These are phyloP conservation scores for Fusarium sp. DNA, from an alignment of 2,329 filamentous ascomycete genomes.

Conservation along the genomic window DNA sequence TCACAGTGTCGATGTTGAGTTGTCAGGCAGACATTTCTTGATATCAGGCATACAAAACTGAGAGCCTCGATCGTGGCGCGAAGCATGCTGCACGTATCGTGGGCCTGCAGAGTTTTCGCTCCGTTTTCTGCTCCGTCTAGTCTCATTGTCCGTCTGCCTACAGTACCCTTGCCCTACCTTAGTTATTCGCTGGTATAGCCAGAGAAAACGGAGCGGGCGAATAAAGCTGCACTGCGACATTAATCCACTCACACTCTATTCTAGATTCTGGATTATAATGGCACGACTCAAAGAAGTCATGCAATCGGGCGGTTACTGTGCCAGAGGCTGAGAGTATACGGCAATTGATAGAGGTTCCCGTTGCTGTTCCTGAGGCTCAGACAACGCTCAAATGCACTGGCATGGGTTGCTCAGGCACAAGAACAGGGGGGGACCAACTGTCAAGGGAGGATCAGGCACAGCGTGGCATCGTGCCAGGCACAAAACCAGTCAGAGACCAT, in stretches of 20 bases:
- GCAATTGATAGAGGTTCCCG: not conserved
- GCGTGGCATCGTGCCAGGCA: constrained; percentile 32
- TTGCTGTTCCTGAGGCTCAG: not conserved
- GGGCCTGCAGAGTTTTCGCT: constrained; percentile 38
- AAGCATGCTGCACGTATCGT: constrained; percentile 18
- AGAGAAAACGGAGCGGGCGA: constrained; percentile 23
- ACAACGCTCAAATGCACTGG: not conserved
- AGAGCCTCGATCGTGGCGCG: constrained; percentile 19
- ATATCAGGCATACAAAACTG: not conserved
- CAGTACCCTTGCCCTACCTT: not conserved
- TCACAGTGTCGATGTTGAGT: constrained; percentile 8
- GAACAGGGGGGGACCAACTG: constrained; percentile 6
- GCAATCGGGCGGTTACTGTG: not conserved
- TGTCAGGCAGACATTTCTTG: constrained; percentile 15
- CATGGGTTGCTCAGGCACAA: constrained; percentile 31
- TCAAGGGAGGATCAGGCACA: constrained; percentile 19
- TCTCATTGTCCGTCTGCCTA: not conserved
- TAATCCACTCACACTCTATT: constrained; percentile 28
- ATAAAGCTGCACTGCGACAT: not conserved
- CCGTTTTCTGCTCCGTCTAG: constrained; percentile 23
- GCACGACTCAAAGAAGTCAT: constrained; percentile 3
- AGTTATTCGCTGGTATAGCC: constrained; percentile 3
- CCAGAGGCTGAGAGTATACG: not conserved
- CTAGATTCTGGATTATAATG: not conserved
- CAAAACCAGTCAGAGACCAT: constrained; percentile 28